phyloP scores from a whole-genome alignment of 257 asterid genomes.

The Verbascum thapsus region DNA sequence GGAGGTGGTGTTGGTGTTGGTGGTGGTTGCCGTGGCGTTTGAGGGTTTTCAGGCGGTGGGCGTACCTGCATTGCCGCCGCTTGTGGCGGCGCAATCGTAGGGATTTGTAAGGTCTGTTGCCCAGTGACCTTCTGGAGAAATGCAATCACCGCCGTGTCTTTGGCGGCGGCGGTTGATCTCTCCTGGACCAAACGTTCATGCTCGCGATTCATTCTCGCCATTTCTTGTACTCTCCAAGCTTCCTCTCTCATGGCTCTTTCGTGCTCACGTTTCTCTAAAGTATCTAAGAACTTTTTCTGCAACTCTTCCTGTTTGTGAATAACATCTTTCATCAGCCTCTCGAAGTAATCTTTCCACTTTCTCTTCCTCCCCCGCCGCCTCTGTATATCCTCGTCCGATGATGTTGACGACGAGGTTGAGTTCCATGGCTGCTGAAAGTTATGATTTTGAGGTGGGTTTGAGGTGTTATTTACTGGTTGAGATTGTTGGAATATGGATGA shows the following conservation, averaged over 20 bases:
- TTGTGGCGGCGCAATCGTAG: slow-evolving; percentile 30
- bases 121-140: slow-evolving; percentile 66
- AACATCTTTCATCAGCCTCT: slow-evolving; percentile 59
- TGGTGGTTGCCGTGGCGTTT: slow-evolving; percentile 26
- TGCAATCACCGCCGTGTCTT: slow-evolving; percentile 73
- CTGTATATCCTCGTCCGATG: slow-evolving; percentile 77
- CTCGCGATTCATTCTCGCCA: slow-evolving; percentile 67
- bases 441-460: slow-evolving; percentile 27
- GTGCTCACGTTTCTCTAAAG: slow-evolving; percentile 72
- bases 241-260: slow-evolving; percentile 81
- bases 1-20: slow-evolving; percentile 21
- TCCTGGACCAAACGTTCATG: slow-evolving; percentile 75
- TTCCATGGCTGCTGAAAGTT: slow-evolving; percentile 34
- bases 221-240: slow-evolving; percentile 82
- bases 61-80: slow-evolving; percentile 11
- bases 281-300: slow-evolving; percentile 71
- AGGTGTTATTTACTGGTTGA: slow-evolving; percentile 28
- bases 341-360: slow-evolving; percentile 81
- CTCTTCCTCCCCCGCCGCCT: slow-evolving; percentile 67
- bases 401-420: slow-evolving; percentile 79
- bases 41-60: slow-evolving; percentile 8
- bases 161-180: slow-evolving; percentile 76
- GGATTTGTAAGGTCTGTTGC: slow-evolving; percentile 43
- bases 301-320: slow-evolving; percentile 76
- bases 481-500: slow-evolving; percentile 34